Evolutionary conservation across 306 rosid species (phyloP), one percentile per base, ranked within the genome.

Genomic region (barrel medic (Medicago truncatula)): DNA sequence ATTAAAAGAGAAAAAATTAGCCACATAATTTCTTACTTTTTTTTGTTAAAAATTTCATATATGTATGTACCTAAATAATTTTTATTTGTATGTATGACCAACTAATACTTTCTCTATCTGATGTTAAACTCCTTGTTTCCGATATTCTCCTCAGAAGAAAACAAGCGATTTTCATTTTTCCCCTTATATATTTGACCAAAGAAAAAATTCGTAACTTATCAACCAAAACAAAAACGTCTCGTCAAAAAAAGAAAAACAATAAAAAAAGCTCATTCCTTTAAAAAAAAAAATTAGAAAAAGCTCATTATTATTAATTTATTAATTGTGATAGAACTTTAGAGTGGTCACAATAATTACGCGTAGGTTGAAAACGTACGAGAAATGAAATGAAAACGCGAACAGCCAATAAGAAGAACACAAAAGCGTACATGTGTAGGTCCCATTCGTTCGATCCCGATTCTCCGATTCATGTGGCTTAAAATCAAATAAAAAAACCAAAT

Each of bases 351-450:
- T 76, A 28, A 54, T 54, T 62, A 52, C 76, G 63, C 74, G 81
- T 79, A 56, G 53, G 44, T 71, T 44, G 67, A 76, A 76, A 76
- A 54, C 86, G 28, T 79, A 50, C 15, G 86, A 79, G 66, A 73
- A 65, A 66, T 34, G 50, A 7, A 68, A 56, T 67, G 62, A 67
- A 59, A 12, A 28, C 63, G 52, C 7, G n/a, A 31, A 58, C 17
- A 62, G 36, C 67, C 77, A 76, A 80, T 80, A 1, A 57, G 53
- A 61, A 12, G 36, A 73, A 73, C 38, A 6, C 21, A 80, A 84
- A 82, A 85, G 88, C 20, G 87, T 74, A 39, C 25, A 52, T 5
- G 17, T 52, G 76, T 71, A 80, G 88, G 88, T 68, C 86, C 76
- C 62, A 68, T 38, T 8, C 67, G 61, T 20, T 49, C 36, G 40